Base-by-base conservation (phyloP, 2,329 filamentous ascomycete species). In the Diaporthe sp. region DNA sequence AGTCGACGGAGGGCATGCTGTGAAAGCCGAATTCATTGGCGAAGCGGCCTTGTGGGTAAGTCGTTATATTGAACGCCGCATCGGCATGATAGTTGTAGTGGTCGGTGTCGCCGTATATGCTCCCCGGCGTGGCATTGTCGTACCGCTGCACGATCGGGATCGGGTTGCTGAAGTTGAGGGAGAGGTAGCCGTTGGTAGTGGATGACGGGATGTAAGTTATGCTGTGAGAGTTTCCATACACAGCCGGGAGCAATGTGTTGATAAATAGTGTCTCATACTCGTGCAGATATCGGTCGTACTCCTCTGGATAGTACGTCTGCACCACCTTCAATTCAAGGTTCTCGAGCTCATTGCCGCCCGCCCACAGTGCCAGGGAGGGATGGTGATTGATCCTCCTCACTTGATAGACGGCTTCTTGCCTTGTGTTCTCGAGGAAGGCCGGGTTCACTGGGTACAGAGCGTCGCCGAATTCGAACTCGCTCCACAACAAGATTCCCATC, bases 11-110 rank as follows among this genome's bases (percentile, higher is more conserved):
- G 0, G 90, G 90, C 90, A 92, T 91, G 72, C 87, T 89, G 78
- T 91, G 89, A 79, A 87, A 92, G 33, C 91, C 91, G 75, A 92
- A 92, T 80, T 92, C 90, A 76, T 91, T 91, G 3, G 89, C 87
- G 77, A 92, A 92, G 12, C 90, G 85, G 2, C 89, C 90, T 0
- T 91, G 82, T 0, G 90, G 90, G 76, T 91, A 92, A 0, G 82
- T 83, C 1, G 83, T 84, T n/a, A 84, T 82, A 79, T 92, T 86
- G 80, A 91, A 92, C 0, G 90, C 86, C 22, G 86, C 81, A 0
- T 78, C 79, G 17, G 86, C 85, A 74, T 89, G 81, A 78, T 92
- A 92, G 77, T 91, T 88, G 81, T 92, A 92, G 79, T 88, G 86
- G 76, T 91, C 89, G 7, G 89, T 92, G 74, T 92, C 88, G 7